Base-by-base conservation (phyloP, 129 eudicot species). In the Saposhnikovia divaricata region DNA sequence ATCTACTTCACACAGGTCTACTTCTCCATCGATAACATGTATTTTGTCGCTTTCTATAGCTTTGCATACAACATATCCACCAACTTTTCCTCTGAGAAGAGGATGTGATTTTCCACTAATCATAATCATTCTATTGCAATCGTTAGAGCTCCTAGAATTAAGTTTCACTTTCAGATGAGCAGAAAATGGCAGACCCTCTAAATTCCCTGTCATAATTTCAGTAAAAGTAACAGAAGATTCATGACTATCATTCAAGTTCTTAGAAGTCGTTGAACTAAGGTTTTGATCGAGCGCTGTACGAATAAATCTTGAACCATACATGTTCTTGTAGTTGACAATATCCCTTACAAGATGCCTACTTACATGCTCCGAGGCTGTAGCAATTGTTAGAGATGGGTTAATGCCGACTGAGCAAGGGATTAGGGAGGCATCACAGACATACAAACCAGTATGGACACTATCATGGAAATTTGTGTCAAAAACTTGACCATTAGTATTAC, bases 361-460 rank as follows among this genome's bases (percentile, higher is more conserved):
- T 8, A 87, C 88, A 80, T 80, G 88, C 85, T 87, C 88, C 15
- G 90, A 77, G 19, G 80, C 84, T 42, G 90, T 40, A 45, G 90
- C 86, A 18, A 87, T 80, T 51, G 90, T 87, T 19, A 85, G 86
- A 74, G 82, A 87, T 12, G 90, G 90, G 74, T 87, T 87, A 63
- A 87, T 45, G 38, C 90, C 88, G 9, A 87, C 80, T 19, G 88
- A 82, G 80, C 90, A 85, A 74, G 90, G 90, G 31, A 87, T 85
- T 28, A 87, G 44, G 51, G 90, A 87, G 74, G 83, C 90, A 79
- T 87, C 90, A 78, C 88, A 87, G 21, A 87, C 82, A 68, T 87
- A 87, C 44, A 87, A 86, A 9, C 90, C 90, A 27, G 82, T 13
- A 75, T 84, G 88, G 47, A 77, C 79, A 9, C 79, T 75, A 13